Evolutionary conservation across 306 rosid genomes (phyloP).

Genomic region (Rosa lucieae): DNA sequence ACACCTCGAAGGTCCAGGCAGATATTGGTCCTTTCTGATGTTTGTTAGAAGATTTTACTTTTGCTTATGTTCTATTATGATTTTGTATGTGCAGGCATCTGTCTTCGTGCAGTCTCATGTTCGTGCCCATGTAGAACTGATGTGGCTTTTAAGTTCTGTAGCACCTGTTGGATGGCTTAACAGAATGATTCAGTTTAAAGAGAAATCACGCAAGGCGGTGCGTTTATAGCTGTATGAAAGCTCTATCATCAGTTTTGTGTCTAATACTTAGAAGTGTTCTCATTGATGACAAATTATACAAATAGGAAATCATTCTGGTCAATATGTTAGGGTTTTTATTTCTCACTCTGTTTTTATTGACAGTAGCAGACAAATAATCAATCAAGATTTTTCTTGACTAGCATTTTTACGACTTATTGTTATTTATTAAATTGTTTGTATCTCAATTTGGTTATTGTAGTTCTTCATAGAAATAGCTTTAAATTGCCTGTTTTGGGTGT

Average conservation of each 20-base stretch:
- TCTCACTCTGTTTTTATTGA: not conserved
- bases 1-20: conserved; percentile 73
- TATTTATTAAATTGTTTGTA: not conserved
- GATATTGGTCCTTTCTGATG: conserved; percentile 16
- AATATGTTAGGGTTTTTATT: not conserved
- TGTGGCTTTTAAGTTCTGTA: conserved; percentile 91
- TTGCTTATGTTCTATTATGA: conserved; percentile 12
- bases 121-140: conserved; percentile 89
- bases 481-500: not conserved
- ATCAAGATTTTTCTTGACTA: not conserved
- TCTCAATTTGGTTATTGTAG: not conserved
- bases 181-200: conserved; percentile 96
- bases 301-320: not conserved
- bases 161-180: conserved; percentile 94
- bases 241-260: conserved; percentile 22
- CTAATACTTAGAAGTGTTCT: conserved; percentile 8
- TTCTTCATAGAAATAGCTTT: not conserved
- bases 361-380: not conserved
- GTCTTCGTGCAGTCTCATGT: conserved; percentile 98
- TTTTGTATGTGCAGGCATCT: conserved; percentile 67
- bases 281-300: not conserved
- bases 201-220: conserved; percentile 98
- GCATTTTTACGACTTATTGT: not conserved
- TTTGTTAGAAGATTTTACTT: conserved; percentile 17
- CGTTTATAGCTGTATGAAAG: conserved; percentile 55